These are phyloP conservation scores for Fusarium tanahbumbuense DNA, from an alignment of 2,329 filamentous ascomycete genomes.

Conservation along the genomic window DNA sequence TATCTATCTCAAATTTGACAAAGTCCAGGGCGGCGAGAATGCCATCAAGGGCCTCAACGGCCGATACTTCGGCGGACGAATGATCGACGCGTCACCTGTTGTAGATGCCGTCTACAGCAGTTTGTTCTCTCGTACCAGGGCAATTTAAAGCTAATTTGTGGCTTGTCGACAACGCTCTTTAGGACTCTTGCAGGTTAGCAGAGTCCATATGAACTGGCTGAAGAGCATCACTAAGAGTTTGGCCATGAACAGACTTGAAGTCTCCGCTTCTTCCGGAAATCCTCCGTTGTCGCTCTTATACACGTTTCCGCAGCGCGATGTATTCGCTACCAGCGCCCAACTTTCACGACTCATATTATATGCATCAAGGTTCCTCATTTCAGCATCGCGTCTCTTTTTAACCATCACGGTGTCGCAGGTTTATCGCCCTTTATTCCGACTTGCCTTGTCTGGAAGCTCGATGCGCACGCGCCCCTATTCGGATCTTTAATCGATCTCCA, in stretches of 20 bases:
- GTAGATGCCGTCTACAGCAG: constrained; percentile 99
- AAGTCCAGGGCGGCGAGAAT: constrained; percentile 93
- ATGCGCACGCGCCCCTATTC: constrained; percentile 21
- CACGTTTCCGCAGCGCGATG: constrained; percentile 18
- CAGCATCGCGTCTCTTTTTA: constrained; percentile 39
- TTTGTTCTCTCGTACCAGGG: constrained; percentile 88
- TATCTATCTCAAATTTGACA: constrained; percentile 98
- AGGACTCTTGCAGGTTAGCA: constrained; percentile 60
- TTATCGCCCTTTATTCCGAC: constrained; percentile 23
- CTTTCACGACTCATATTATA: constrained; percentile 31
- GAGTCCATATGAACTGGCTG: constrained; percentile 43
- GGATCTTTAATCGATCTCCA: constrained; percentile 37
- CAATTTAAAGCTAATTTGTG: constrained; percentile 75
- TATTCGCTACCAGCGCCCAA: constrained; percentile 4
- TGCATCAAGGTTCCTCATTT: constrained; percentile 37
- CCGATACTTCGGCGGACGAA: constrained; percentile 91
- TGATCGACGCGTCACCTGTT: constrained; percentile 94
- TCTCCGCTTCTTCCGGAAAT: constrained; percentile 37
- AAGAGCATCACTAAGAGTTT: constrained; percentile 46
- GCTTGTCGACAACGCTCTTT: constrained; percentile 58
- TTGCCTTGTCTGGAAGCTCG: constrained; percentile 29
- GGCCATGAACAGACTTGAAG: constrained; percentile 47
- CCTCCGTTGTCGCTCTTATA: constrained; percentile 12
- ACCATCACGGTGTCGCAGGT: constrained; percentile 47
- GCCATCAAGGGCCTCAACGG: constrained; percentile 98